Evolutionary conservation across 176 grass and related monocot species (phyloP).

Genomic region (Bromus sterilis): DNA sequence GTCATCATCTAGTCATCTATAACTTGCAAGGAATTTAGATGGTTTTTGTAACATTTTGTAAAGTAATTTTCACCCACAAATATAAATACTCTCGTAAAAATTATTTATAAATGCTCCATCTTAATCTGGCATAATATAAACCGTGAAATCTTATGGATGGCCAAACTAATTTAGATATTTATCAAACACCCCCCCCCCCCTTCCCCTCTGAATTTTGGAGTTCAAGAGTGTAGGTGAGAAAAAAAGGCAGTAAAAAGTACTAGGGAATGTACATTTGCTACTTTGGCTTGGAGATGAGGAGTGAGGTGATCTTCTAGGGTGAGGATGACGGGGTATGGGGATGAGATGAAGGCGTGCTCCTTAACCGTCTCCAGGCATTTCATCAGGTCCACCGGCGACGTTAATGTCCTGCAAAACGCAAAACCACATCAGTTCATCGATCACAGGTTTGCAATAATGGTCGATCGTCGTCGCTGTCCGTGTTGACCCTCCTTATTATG

Average conservation of each 20-base stretch:
- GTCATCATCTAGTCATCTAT: background rate
- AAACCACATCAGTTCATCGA: background rate
- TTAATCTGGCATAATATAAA: background rate
- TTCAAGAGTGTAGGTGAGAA: background rate
- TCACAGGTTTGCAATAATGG: background rate
- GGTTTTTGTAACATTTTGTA: too few species aligned
- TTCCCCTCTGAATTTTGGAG: too few species aligned
- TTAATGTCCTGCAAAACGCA: conserved; percentile 55
- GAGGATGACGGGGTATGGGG: conserved; percentile 79
- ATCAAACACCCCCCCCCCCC: too few species aligned
- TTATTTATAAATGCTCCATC: background rate
- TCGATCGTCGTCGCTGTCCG: too few species aligned
- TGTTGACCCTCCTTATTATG: too few species aligned
- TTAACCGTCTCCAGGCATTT: conserved; percentile 60
- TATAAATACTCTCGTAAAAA: too few species aligned
- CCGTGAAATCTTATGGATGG: background rate
- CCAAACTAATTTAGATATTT: too few species aligned
- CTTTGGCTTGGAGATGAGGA: conserved; percentile 54
- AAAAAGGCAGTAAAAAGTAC: background rate
- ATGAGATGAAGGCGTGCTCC: conserved; percentile 59
- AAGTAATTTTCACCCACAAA: too few species aligned
- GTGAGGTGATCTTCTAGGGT: conserved; percentile 89
- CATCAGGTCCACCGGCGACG: conserved; percentile 53
- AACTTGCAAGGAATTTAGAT: background rate
- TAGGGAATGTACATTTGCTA: conserved; percentile 39